Base-by-base conservation (phyloP, 1,139 yeast species). In the Saccharomyces hybrid region DNA sequence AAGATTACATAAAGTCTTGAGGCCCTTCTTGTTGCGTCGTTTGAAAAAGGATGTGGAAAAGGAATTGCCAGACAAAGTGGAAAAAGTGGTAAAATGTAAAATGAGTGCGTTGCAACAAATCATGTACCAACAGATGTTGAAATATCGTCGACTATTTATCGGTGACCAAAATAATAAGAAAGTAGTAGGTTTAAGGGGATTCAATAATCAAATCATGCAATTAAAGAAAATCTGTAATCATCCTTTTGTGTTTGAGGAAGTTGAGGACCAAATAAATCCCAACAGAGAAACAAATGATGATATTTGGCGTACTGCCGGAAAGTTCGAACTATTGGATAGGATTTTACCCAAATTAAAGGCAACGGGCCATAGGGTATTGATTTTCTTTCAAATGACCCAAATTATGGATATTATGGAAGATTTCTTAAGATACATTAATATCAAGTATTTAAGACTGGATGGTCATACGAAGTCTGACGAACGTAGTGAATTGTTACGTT, bases 181-280 rank as follows among this genome's bases (percentile, higher is more conserved):
- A 49, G 74, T 79, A 54, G 74, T 79, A 11, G 83, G 86, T 29
- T 80, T 91, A 57, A 88, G 91, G 75, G 91, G 96, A 55, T 83
- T 89, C 64, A 89, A 90, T 69, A 89, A 90, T 67, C 90, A 90
- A 68, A 82, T 93, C 55, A 93, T 93, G 99, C 99, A 93, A 73
- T 78, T 93, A 72, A 82, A 97, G 65, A 93, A 93, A 71, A 90
- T 93, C 62, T 93, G 98, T 75, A 93, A 93, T 70, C 99, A 93
- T 75, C 99, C 99, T 0, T 93, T 86, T 75, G 98, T 93, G n/a
- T 93, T 89, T 71, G 97, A 88, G 67, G 98, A 90, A 62, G 96
- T 93, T 49, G 99, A 93, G 73, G 82, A 84, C 58, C 77, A 88
- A 59, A 81, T 93, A 52, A 89, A 91, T 67, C 97, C 98, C 23